phyloP scores from a whole-genome alignment of 192 early-diverging fungal genomes.

The Jimgerdemannia lactiflua region DNA sequence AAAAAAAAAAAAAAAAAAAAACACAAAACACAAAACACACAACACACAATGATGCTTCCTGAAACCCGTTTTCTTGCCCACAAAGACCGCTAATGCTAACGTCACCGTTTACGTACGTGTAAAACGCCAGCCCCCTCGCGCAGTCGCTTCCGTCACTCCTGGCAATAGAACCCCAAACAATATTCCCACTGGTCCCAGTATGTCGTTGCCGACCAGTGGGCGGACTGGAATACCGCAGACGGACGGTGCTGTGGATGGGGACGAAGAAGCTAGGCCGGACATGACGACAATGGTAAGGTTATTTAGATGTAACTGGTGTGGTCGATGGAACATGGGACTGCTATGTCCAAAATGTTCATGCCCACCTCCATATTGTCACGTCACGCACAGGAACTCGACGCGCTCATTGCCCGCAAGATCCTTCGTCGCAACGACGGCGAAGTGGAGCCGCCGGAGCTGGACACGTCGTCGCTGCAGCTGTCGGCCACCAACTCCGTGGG shows the following conservation, averaged over 20 bases:
- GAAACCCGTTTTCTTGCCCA: neutral
- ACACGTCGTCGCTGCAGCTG: conserved; percentile 8
- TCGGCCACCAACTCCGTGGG: conserved; percentile 1
- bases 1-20: conserved; percentile 4
- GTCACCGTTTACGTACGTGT: no score
- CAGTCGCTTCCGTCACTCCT: neutral
- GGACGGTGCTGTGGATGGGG: conserved; percentile 50
- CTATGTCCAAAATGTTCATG: neutral
- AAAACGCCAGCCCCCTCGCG: neutral
- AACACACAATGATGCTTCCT: conserved; percentile 2
- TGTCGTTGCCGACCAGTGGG: conserved; percentile 16
- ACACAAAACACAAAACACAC: neutral
- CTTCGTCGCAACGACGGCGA: conserved; percentile 27
- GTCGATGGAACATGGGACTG: neutral
- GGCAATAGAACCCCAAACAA: neutral
- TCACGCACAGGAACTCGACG: conserved; percentile 44
- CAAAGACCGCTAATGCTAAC: neutral
- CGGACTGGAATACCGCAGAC: conserved; percentile 50
- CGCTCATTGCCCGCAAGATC: conserved; percentile 51
- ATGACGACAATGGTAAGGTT: conserved; percentile 18
- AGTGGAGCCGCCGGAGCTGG: conserved; percentile 6
- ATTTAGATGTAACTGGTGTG: neutral
- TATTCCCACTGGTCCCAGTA: neutral
- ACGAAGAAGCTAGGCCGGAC: neutral
- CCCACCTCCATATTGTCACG: neutral